Percentiles rank a stretch among this genome's conserved stretches.
phyloP scores from a whole-genome alignment of 352 stramenopile genomes.

The Pythium rishiriense region DNA sequence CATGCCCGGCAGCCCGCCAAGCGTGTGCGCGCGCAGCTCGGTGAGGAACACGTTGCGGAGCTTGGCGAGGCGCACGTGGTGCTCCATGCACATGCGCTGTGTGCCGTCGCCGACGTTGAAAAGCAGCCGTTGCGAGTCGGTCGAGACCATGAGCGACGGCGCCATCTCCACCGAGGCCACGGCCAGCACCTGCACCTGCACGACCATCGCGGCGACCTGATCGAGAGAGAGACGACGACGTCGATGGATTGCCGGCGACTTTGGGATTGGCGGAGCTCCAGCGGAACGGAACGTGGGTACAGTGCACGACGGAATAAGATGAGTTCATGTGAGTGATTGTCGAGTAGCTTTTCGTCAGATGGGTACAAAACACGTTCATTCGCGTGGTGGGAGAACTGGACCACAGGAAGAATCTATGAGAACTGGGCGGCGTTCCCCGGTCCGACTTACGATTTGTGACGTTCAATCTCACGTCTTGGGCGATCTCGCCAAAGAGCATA shows the following conservation, averaged over 20 bases:
- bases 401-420: too few species aligned
- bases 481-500: too few species aligned
- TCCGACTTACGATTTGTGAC: too few species aligned
- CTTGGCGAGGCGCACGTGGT: constrained; percentile 86
- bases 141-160: constrained; percentile 70
- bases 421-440: too few species aligned
- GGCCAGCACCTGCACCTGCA: constrained; percentile 77
- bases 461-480: too few species aligned
- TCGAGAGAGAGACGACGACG: background rate
- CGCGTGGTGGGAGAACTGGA: too few species aligned
- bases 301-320: too few species aligned
- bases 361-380: too few species aligned
- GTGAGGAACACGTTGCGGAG: constrained; percentile 85
- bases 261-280: background rate
- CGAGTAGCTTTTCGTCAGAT: too few species aligned
- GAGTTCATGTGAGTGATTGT: too few species aligned
- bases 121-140: constrained; percentile 65
- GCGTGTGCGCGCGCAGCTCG: constrained; percentile 69
- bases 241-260: background rate
- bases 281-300: too few species aligned
- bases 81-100: constrained; percentile 91
- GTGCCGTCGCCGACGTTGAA: constrained; percentile 91
- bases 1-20: constrained; percentile 87
- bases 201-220: constrained; percentile 46
- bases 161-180: constrained; percentile 73